Conservation (phyloP, 2,329 filamentous ascomycete species). For the Diaporthe sp. region DNA sequence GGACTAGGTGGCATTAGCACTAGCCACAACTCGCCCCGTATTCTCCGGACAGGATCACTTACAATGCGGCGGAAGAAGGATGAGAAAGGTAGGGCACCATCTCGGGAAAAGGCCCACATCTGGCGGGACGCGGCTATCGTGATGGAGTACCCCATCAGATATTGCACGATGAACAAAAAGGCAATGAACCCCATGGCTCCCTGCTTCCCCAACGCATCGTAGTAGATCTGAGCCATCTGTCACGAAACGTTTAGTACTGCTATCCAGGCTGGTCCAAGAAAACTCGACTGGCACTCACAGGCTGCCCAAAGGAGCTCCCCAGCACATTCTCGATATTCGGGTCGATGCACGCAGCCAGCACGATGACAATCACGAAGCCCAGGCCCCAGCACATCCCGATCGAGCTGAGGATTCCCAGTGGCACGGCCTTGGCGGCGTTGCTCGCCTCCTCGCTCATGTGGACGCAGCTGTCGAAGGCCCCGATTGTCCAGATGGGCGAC, state of each 20-base stretch:
- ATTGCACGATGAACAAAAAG: constrained; percentile 72
- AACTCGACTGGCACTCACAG: constrained; percentile 62
- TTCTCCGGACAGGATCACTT: constrained; percentile 9
- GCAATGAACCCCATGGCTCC: constrained; percentile 72
- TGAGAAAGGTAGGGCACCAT: constrained; percentile 73
- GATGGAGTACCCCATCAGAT: constrained; percentile 72
- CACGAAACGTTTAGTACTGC: background rate
- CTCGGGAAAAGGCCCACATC: constrained; percentile 74
- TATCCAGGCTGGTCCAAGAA: background rate
- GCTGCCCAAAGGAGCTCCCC: constrained; percentile 67
- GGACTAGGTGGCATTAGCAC: constrained; percentile 48
- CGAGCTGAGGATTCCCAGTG: constrained; percentile 71
- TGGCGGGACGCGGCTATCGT: constrained; percentile 72
- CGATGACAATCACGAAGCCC: constrained; percentile 70
- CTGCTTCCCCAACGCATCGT: constrained; percentile 70
- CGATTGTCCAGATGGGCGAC: constrained; percentile 73
- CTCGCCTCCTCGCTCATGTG: constrained; percentile 70
- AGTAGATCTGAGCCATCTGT: constrained; percentile 66
- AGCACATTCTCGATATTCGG: constrained; percentile 64
- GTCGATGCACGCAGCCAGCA: constrained; percentile 70
- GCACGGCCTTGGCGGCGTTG: constrained; percentile 72
- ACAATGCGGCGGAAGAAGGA: constrained; percentile 67
- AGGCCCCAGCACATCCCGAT: constrained; percentile 67
- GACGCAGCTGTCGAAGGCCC: constrained; percentile 70
- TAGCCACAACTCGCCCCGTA: background rate